Evolutionary conservation across 345 rosid genomes (phyloP).

Genomic region (Lepidium sativum): DNA sequence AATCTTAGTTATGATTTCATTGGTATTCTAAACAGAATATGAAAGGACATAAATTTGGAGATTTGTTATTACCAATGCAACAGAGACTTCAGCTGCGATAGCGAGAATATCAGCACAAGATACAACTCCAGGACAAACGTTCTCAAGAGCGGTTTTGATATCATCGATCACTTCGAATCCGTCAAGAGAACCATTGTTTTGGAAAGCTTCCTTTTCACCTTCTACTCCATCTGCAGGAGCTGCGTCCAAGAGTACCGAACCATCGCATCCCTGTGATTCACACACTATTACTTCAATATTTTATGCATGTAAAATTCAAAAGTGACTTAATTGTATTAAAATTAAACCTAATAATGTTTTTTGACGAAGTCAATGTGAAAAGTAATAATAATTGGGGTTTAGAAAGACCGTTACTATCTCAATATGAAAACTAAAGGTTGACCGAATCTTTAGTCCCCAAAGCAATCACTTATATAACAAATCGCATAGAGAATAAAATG

Average conservation of each 20-base stretch:
- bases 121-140: slow-evolving; percentile 44
- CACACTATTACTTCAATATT: background rate
- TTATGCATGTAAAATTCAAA: background rate
- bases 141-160: slow-evolving; percentile 46
- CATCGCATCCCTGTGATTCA: slow-evolving; percentile 46
- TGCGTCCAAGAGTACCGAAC: slow-evolving; percentile 41
- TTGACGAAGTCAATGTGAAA: background rate
- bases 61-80: slow-evolving; percentile 30
- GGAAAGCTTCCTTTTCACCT: slow-evolving; percentile 31
- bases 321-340: background rate
- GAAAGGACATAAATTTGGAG: background rate
- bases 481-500: too few species aligned
- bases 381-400: background rate
- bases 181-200: slow-evolving; percentile 23
- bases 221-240: slow-evolving; percentile 27
- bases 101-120: slow-evolving; percentile 62
- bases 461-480: too few species aligned
- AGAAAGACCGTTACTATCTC: background rate
- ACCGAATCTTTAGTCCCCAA: background rate
- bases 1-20: background rate
- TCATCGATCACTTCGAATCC: slow-evolving; percentile 38
- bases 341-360: background rate
- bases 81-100: slow-evolving; percentile 36
- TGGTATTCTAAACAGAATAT: background rate
- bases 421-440: slow-evolving; percentile 1